These are phyloP conservation scores for Corymbia citriodora DNA, from an alignment of 441 rosid species.

Conservation along the genomic window DNA sequence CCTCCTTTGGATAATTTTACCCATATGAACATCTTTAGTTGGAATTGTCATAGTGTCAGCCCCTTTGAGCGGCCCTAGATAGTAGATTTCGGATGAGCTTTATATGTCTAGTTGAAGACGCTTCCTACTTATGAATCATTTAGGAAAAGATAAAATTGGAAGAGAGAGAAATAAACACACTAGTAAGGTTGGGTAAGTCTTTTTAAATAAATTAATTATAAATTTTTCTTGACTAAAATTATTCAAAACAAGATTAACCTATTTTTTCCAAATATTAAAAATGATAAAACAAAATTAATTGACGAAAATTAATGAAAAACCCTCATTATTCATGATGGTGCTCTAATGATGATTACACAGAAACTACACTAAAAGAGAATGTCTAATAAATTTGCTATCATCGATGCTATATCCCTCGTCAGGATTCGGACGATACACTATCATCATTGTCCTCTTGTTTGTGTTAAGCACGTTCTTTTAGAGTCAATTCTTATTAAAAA, in stretches of 20 bases:
- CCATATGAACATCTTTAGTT: neutral
- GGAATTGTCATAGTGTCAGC: rapidly evolving
- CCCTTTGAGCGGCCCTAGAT: neutral
- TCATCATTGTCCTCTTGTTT: neutral
- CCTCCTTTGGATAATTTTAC: neutral
- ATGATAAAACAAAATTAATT: no score
- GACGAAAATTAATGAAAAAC: neutral
- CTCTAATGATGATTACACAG: neutral
- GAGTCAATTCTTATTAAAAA: no score
- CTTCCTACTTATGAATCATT: neutral
- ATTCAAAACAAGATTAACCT: neutral
- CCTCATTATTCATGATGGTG: neutral
- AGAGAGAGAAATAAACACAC: neutral
- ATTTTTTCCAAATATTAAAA: neutral
- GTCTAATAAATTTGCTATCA: neutral
- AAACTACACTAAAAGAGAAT: neutral
- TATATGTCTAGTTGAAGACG: neutral
- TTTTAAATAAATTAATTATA: no score
- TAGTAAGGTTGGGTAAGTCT: no score
- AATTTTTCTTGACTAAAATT: neutral
- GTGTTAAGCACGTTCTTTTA: neutral
- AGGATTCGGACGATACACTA: neutral
- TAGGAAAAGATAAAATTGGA: neutral
- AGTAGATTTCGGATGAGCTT: neutral
- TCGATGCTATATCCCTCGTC: rapidly evolving